Base-by-base conservation (phyloP, 2,329 filamentous ascomycete genomes). In the Beauveria varroae region DNA sequence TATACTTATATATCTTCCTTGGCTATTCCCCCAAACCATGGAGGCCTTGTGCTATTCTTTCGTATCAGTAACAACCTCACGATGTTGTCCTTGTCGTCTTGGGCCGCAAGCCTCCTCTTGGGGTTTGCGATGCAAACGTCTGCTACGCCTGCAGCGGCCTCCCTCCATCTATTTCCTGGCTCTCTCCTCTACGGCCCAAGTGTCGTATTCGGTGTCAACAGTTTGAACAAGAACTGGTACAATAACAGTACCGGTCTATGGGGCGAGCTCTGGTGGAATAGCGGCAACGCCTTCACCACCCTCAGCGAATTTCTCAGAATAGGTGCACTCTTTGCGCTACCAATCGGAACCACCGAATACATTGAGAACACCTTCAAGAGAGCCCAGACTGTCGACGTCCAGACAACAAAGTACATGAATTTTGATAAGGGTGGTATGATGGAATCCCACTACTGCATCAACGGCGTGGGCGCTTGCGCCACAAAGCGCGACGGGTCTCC, bases 231-330 rank as follows among this genome's bases (percentile, higher is more conserved):
- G 3, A 65, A 71, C 18, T 90, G 83, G 81, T 90, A 90, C 70
- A 81, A 87, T 67, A 62, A 72, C 3, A 68, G 69, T 5, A 84
- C 79, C 1, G 88, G 88, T 3, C 75, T 89, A 14, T 91, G 86
- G 85, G 73, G 83, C 60, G 80, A 81, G 0, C 79, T 81, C 8
- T 91, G 88, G 88, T 91, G 88, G 88, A 89, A 90, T 68, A 81
- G 81, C 58, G 88, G 83, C 50, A 91, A 90, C 68, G 79, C 80
- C 62, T 74, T 91, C 63, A 88, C 86, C 0, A 80, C 79, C 3
- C 72, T 90, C 20, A 81, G 79, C 57, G 84, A 90, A 68, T 81
- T 80, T 68, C 73, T 76, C 4, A 60, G 63, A 12, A 63, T 77
- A 9, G 71, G 74, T 47, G 65, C 69, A 1, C 63, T 66, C 8